Conservation (phyloP, 148 eudicot species). For the Agrostemma githago region DNA sequence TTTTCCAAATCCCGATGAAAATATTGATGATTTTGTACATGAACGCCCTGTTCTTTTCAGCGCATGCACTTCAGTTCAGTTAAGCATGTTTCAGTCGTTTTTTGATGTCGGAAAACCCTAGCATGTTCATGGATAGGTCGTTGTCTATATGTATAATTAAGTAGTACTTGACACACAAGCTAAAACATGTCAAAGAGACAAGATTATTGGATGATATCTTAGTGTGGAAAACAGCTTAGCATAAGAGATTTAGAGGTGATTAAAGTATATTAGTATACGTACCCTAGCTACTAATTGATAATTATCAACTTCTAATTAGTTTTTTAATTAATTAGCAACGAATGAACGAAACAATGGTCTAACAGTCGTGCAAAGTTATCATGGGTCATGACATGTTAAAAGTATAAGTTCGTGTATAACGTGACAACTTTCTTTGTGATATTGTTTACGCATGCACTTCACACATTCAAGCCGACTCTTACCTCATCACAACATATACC, state of each 20-base stretch:
- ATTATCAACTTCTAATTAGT: neutral
- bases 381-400: neutral
- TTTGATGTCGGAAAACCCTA: too few relatives aligned
- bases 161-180: constrained; percentile 13
- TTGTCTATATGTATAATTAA: constrained; percentile 13
- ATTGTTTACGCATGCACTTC: neutral
- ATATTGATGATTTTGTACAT: too few relatives aligned
- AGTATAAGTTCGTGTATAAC: neutral
- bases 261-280: neutral
- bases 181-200: constrained; percentile 14
- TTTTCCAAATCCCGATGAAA: too few relatives aligned
- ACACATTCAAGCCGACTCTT: constrained; percentile 5
- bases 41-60: too few relatives aligned
- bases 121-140: too few relatives aligned
- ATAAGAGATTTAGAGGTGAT: neutral
- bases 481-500: neutral
- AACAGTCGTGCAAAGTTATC: neutral
- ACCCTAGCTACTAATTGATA: neutral
- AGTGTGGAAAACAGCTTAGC: neutral
- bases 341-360: neutral
- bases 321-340: neutral
- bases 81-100: too few relatives aligned
- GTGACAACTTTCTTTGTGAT: neutral
- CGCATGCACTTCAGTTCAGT: too few relatives aligned
- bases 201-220: constrained; percentile 5